Percentiles rank a stretch among this genome's conserved stretches.
Evolutionary conservation across 2,329 filamentous ascomycete species (phyloP).

Genomic region (Xylariaceae sp.): DNA sequence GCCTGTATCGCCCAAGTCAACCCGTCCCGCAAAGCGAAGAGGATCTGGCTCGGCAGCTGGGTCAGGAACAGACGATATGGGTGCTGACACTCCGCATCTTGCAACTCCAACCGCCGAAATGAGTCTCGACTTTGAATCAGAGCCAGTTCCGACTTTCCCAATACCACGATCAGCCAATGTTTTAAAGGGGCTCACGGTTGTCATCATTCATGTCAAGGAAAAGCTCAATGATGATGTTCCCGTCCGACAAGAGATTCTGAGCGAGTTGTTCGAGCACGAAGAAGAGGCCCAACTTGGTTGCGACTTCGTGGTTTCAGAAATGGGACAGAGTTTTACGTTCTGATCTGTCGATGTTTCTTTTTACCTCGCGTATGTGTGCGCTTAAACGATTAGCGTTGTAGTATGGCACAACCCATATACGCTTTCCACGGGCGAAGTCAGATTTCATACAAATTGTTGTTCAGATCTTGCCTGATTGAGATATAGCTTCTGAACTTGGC

Average conservation of each 20-base stretch:
- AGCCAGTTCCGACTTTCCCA: slow-evolving; percentile 11
- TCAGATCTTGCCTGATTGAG: too few relatives aligned
- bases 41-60: slow-evolving; percentile 1
- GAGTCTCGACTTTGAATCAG: slow-evolving; percentile 27
- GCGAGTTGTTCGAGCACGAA: slow-evolving; percentile 65
- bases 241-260: slow-evolving; percentile 61
- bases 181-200: slow-evolving; percentile 68
- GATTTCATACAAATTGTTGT: too few relatives aligned
- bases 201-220: slow-evolving; percentile 95
- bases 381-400: too few relatives aligned
- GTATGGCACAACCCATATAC: too few relatives aligned
- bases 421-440: too few relatives aligned
- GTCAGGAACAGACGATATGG: slow-evolving; percentile 12
- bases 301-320: slow-evolving; percentile 68
- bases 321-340: slow-evolving; percentile 57
- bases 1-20: slow-evolving; percentile 49
- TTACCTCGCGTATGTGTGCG: too few relatives aligned
- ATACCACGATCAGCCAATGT: background rate
- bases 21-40: slow-evolving; percentile 22
- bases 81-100: slow-evolving; percentile 37
- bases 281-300: slow-evolving; percentile 66
- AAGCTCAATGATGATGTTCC: slow-evolving; percentile 66
- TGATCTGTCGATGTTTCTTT: slow-evolving; percentile 24
- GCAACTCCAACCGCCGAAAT: slow-evolving; percentile 46
- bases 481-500: too few relatives aligned